Base-by-base conservation (phyloP, 2,329 filamentous ascomycete species). In the Emmonsiellopsis sp. region DNA sequence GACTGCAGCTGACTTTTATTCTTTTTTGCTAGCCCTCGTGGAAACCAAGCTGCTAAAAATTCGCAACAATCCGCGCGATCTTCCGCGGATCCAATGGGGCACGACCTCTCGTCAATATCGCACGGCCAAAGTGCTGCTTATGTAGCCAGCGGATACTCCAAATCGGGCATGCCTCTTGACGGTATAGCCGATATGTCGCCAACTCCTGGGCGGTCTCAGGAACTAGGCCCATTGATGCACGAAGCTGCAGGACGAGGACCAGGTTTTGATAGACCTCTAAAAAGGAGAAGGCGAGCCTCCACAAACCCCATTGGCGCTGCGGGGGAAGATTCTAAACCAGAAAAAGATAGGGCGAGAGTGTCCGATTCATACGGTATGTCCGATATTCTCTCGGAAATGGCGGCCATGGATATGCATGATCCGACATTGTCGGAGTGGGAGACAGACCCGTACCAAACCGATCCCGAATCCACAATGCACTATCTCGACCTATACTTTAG, bases 401-500 rank as follows among this genome's bases (percentile, higher is more conserved):
- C 61, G 9, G 62, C 67, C 11, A 54, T 60, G 38, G 61, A 62
- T 44, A 54, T 61, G 2, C 59, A 67, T 7, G 65, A 70, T 52
- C 63, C 68, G 9, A 59, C 67, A 7, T 57, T 61, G 32, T 55
- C 55, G 47, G 73, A 73, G 55, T 78, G 73, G 74, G 70, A 75
- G 31, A 67, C 72, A 20, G 81, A 85, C 60, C 82, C 82, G 2
- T 80, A 74, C 59, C 70, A 74, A 40, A 63, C 70, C 11, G 74
- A 82, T 49, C 70, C 76, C 0, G 71, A 74, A 37, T 62, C 76
- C 46, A 77, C 79, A 1, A 64, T 73, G 31, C 74, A 79, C 48
- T 75, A 82, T 35, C 58, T 82, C 15, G 73, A 79, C 31, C 67
- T 74, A n/a, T 84, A 79, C 62, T 82, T 85, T 59, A 69, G 69